Evolutionary conservation across 73 alveolate species (phyloP).

Genomic region (Stentor coeruleus): DNA sequence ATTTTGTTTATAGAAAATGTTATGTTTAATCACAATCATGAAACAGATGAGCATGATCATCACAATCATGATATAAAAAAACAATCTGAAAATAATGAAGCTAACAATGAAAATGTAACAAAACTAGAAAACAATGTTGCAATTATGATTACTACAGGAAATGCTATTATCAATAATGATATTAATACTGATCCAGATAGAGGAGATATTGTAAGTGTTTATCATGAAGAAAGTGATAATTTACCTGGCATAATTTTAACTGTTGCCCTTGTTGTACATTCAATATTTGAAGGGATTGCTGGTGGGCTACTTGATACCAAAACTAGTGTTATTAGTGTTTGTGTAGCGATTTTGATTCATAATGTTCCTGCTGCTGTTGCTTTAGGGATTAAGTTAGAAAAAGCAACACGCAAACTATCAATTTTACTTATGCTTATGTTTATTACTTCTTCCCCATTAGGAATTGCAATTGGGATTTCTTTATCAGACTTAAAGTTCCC

Average conservation of each 20-base stretch:
- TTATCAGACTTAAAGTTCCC: constrained; percentile 22
- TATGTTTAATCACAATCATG: background rate
- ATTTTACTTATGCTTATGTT: constrained; percentile 32
- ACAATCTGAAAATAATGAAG: background rate
- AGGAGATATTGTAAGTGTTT: too few relatives aligned
- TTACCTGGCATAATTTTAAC: constrained; percentile 46
- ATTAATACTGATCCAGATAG: too few relatives aligned
- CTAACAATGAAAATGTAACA: background rate
- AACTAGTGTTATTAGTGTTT: constrained; percentile 47
- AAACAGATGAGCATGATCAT: background rate
- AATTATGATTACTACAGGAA: too few relatives aligned
- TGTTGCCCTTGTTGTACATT: constrained; percentile 77
- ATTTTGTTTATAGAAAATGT: background rate
- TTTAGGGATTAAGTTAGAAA: constrained; percentile 51
- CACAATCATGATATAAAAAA: too few relatives aligned
- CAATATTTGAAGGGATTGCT: constrained; percentile 86
- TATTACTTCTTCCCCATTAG: constrained; percentile 51
- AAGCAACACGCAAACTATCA: background rate
- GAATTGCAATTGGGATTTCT: constrained; percentile 44
- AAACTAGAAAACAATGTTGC: too few relatives aligned
- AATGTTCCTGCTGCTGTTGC: constrained; percentile 79
- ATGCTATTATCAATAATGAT: too few relatives aligned
- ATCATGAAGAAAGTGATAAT: too few relatives aligned
- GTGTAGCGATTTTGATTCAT: constrained; percentile 68
- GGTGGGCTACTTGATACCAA: too few relatives aligned